These are phyloP conservation scores for Mortierella sp. DNA, from an alignment of 371 early-diverging fungal species.

Conservation along the genomic window DNA sequence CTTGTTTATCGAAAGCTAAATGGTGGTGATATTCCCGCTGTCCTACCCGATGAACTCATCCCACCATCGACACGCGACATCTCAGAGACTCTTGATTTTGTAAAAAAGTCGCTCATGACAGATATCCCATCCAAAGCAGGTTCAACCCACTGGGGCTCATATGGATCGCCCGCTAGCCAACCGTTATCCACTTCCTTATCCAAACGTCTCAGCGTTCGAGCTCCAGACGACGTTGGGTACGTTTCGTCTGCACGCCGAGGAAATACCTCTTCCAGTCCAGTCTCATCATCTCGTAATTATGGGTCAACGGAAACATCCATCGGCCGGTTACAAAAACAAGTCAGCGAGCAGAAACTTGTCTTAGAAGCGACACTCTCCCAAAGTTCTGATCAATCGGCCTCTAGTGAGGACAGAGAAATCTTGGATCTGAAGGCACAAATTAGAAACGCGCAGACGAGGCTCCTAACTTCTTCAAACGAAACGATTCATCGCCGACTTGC, in stretches of 20 bases:
- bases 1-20: constrained; percentile 85
- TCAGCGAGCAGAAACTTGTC: constrained; percentile 63
- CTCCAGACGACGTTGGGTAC: constrained; percentile 62
- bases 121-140: constrained; percentile 59
- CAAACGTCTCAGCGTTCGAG: constrained; percentile 45
- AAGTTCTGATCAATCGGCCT: constrained; percentile 5
- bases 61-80: constrained; percentile 83
- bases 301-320: constrained; percentile 59
- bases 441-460: constrained; percentile 60
- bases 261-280: constrained; percentile 56
- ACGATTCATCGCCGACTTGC: constrained; percentile 56
- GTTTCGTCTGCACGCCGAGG: constrained; percentile 73
- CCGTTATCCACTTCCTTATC: constrained; percentile 36
- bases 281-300: constrained; percentile 20
- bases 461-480: constrained; percentile 52
- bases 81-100: constrained; percentile 65
- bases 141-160: constrained; percentile 42
- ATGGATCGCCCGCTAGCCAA: constrained; percentile 30
- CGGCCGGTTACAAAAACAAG: constrained; percentile 69
- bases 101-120: constrained; percentile 68
- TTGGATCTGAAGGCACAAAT: constrained; percentile 59
- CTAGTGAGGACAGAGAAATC: constrained; percentile 59
- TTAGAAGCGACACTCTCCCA: constrained; percentile 52
- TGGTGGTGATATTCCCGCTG: constrained; percentile 83
- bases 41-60: constrained; percentile 84